A percentile compares a stretch with the other conserved stretches of the same genome.
phyloP scores from a whole-genome alignment of 306 rosid species.

The Crotalaria pallida region DNA sequence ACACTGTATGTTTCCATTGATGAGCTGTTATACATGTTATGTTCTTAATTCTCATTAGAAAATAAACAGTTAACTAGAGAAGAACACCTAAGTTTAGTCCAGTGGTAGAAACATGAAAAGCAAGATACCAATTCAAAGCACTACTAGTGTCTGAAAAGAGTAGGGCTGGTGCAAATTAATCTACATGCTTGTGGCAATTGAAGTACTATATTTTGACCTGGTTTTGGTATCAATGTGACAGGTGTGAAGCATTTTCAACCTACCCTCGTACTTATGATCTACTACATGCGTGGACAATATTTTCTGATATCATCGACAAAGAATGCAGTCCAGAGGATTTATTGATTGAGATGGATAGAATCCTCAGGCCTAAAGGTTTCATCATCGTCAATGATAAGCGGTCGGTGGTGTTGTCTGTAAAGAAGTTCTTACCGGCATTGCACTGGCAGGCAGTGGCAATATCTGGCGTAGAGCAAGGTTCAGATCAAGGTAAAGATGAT shows the following conservation, averaged over 20 bases:
- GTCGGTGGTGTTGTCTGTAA: conserved; percentile 51
- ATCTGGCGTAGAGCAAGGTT: conserved; percentile 24
- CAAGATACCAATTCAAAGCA: background rate
- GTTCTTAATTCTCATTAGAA: no score
- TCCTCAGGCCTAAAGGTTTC: conserved; percentile 81
- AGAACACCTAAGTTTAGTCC: no score
- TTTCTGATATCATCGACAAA: conserved; percentile 71
- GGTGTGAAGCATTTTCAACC: conserved; percentile 91
- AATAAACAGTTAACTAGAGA: no score
- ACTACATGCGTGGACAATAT: conserved; percentile 77
- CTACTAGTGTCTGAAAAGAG: background rate
- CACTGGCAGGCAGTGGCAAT: conserved; percentile 78
- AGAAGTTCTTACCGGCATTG: conserved; percentile 60
- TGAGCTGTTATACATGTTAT: no score
- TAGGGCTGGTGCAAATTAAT: background rate
- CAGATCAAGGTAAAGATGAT: conserved; percentile 40
- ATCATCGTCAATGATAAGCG: conserved; percentile 62
- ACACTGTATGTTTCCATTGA: no score
- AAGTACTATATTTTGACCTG: conserved; percentile 5
- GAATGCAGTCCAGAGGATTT: conserved; percentile 78
- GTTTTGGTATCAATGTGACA: conserved; percentile 30
- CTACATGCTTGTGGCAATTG: background rate
- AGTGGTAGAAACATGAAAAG: background rate
- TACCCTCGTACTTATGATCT: conserved; percentile 91
- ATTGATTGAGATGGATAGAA: conserved; percentile 88